Conservation (phyloP, 108 stramenopile genomes). For the Skeletonema potamos region DNA sequence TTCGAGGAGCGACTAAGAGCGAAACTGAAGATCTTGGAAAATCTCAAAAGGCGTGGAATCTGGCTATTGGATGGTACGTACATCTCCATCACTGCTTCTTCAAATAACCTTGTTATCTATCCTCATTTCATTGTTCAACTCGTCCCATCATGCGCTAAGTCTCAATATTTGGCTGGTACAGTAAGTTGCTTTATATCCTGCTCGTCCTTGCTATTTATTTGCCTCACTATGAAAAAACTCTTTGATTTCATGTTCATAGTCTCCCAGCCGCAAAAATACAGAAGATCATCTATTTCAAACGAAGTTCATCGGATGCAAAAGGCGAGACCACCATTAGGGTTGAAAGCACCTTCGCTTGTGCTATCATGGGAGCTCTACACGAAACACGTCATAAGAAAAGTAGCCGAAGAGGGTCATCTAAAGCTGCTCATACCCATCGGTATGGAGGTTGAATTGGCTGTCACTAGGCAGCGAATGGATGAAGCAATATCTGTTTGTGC, state of each 20-base stretch:
- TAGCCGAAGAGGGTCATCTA: conserved; percentile 36
- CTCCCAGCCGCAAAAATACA: background rate
- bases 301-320: conserved; percentile 37
- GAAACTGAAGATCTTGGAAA: conserved; percentile 30
- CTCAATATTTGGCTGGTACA: conserved; percentile 53
- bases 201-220: no score
- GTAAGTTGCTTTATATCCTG: background rate
- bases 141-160: background rate
- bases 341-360: conserved; percentile 27
- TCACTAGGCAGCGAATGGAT: conserved; percentile 24
- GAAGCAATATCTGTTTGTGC: conserved; percentile 27
- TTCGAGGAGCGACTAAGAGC: conserved; percentile 35
- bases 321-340: conserved; percentile 35
- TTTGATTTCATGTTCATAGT: background rate
- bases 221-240: background rate
- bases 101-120: no score
- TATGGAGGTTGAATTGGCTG: conserved; percentile 35
- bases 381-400: conserved; percentile 46
- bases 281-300: conserved; percentile 20
- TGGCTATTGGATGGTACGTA: conserved; percentile 40
- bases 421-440: conserved; percentile 42
- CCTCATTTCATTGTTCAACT: background rate
- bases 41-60: conserved; percentile 38
- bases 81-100: background rate
- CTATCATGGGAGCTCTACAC: conserved; percentile 46